phyloP scores from a whole-genome alignment of 2,329 filamentous ascomycete genomes.

The Arthrobotrys pseudoclavata region DNA sequence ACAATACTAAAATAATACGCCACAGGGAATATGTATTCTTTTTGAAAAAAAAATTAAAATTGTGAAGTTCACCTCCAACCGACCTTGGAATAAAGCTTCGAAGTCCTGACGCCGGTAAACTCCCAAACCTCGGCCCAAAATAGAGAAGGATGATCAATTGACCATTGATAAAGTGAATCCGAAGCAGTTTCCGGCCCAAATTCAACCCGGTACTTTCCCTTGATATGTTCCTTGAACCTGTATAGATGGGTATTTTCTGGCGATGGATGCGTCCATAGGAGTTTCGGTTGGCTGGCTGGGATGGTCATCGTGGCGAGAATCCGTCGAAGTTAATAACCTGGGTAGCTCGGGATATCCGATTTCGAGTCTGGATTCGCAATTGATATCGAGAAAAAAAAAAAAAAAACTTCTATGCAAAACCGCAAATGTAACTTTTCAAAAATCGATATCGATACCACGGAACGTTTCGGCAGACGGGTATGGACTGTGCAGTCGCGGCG shows the following conservation, averaged over 20 bases:
- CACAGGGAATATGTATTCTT: constrained; percentile 9
- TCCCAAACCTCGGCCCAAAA: constrained; percentile 93
- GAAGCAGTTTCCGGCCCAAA: constrained; percentile 74
- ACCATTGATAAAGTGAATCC: constrained; percentile 85
- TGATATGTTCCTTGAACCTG: constrained; percentile 62
- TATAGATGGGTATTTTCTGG: constrained; percentile 61
- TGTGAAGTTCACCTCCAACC: constrained; percentile 63
- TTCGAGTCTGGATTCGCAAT: background rate
- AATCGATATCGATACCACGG: constrained; percentile 8
- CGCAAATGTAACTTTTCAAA: background rate
- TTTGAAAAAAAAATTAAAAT: constrained; percentile 15
- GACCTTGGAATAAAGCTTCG: constrained; percentile 74
- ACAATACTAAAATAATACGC: background rate
- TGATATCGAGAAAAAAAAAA: background rate
- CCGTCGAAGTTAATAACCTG: background rate
- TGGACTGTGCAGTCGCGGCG: background rate
- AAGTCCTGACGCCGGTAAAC: constrained; percentile 81
- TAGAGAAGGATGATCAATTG: constrained; percentile 77
- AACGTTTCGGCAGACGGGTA: background rate
- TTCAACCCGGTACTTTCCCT: constrained; percentile 71
- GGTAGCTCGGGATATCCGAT: constrained; percentile 3
- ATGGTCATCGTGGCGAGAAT: constrained; percentile 37
- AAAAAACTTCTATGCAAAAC: background rate
- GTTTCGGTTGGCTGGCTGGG: constrained; percentile 36
- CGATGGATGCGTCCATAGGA: constrained; percentile 62